Percentiles rank a stretch among this genome's conserved stretches.
phyloP scores from a whole-genome alignment of 441 rosid genomes.

The Gossypium aridum region DNA sequence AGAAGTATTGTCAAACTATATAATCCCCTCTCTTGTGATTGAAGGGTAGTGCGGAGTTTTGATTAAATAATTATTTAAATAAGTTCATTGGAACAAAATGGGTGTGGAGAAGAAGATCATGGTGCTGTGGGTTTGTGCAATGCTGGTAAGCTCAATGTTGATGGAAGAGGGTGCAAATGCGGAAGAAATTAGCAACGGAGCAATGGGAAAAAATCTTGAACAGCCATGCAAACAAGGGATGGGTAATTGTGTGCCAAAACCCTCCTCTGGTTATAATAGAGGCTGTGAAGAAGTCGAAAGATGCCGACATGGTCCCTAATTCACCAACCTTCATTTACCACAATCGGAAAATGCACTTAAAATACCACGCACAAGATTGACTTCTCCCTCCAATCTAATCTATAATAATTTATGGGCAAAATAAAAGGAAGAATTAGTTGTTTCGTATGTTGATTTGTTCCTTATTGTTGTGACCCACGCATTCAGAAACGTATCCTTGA shows the following conservation, averaged over 20 bases:
- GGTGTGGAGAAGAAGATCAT: neutral
- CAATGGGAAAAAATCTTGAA: neutral
- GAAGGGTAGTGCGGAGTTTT: neutral
- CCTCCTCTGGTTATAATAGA: neutral
- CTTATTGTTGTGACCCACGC: neutral
- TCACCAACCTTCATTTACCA: too few relatives aligned
- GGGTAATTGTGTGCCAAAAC: neutral
- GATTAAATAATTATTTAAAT: neutral
- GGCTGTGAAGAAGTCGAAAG: neutral
- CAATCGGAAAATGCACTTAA: neutral
- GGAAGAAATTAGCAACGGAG: neutral
- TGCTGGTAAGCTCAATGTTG: neutral
- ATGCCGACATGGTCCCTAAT: neutral
- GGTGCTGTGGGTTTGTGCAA: neutral
- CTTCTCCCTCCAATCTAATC: neutral
- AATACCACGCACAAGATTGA: neutral
- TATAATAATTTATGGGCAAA: too few relatives aligned
- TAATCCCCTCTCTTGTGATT: neutral
- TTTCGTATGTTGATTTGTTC: too few relatives aligned
- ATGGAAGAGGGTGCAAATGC: neutral
- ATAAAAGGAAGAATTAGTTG: too few relatives aligned
- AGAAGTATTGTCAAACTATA: neutral
- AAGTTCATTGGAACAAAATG: neutral
- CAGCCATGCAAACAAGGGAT: neutral
- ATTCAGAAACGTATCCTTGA: neutral